phyloP scores from a whole-genome alignment of 306 rosid genomes.

The Cucumis melo region DNA sequence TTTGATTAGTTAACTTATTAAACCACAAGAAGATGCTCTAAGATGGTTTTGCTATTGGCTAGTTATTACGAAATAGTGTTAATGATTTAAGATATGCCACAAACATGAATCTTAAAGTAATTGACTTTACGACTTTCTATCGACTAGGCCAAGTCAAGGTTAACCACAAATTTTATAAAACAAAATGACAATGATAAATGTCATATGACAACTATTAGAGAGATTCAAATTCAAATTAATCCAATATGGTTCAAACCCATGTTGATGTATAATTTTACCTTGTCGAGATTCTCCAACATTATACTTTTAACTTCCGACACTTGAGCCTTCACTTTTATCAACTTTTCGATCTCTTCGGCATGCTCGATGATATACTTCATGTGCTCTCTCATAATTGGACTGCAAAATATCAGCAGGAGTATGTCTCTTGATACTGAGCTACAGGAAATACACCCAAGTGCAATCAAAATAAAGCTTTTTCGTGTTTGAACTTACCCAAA shows the following conservation, averaged over 20 bases:
- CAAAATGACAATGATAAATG: neutral
- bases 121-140: neutral
- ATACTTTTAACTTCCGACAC: slow-evolving; percentile 83
- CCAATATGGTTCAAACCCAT: neutral
- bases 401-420: slow-evolving; percentile 12
- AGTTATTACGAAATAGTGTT: neutral
- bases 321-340: slow-evolving; percentile 87
- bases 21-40: neutral
- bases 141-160: neutral
- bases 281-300: slow-evolving; percentile 73
- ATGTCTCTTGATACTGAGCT: neutral
- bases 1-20: neutral
- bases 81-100: neutral
- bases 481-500: slow-evolving; percentile 51
- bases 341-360: slow-evolving; percentile 80
- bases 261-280: slow-evolving; percentile 16
- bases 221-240: neutral
- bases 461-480: neutral
- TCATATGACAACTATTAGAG: neutral
- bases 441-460: neutral
- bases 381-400: slow-evolving; percentile 80
- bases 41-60: neutral
- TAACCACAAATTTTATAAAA: neutral
- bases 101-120: neutral
- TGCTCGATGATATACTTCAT: slow-evolving; percentile 87